Percentiles rank a stretch among this genome's conserved stretches.
Conservation (phyloP, 768 basidiomycete genomes). For the Gyrodon lividus region DNA sequence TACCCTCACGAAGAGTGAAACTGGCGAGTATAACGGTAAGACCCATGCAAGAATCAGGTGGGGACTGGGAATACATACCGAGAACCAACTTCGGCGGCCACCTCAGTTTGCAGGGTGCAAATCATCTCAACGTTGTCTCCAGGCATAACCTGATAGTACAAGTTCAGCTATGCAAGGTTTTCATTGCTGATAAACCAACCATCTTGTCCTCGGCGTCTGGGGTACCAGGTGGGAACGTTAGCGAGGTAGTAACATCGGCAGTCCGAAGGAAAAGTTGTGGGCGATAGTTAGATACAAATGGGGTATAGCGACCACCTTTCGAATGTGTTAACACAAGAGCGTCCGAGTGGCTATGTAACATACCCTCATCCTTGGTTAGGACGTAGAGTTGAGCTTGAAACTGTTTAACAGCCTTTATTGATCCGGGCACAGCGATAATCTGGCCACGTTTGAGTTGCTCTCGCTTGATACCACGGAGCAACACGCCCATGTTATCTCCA, state of each 20-base stretch:
- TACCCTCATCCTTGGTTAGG: constrained; percentile 39
- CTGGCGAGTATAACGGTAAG: constrained; percentile 21
- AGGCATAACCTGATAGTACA: constrained; percentile 74
- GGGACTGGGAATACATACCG: constrained; percentile 42
- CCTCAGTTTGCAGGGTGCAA: constrained; percentile 77
- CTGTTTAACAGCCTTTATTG: constrained; percentile 92
- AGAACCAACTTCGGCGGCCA: constrained; percentile 86
- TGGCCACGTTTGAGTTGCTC: constrained; percentile 95
- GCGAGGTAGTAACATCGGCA: constrained; percentile 82
- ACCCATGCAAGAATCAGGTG: neutral
- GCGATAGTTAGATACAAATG: constrained; percentile 92
- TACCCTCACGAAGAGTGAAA: constrained; percentile 93
- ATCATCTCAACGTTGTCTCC: constrained; percentile 97
- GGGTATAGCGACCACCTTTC: constrained; percentile 75
- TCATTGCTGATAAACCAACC: constrained; percentile 41
- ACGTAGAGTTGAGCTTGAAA: constrained; percentile 92
- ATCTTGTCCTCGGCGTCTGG: constrained; percentile 83
- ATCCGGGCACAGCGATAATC: constrained; percentile 83
- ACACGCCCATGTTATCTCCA: constrained; percentile 98
- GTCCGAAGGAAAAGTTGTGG: constrained; percentile 97
- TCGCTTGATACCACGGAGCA: constrained; percentile 95
- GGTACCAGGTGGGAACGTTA: constrained; percentile 87
- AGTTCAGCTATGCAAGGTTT: neutral
- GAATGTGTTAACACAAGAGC: constrained; percentile 16
- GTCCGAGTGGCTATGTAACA: constrained; percentile 46